These are phyloP conservation scores for Imleria badia DNA, from an alignment of 768 basidiomycete genomes.

Conservation along the genomic window DNA sequence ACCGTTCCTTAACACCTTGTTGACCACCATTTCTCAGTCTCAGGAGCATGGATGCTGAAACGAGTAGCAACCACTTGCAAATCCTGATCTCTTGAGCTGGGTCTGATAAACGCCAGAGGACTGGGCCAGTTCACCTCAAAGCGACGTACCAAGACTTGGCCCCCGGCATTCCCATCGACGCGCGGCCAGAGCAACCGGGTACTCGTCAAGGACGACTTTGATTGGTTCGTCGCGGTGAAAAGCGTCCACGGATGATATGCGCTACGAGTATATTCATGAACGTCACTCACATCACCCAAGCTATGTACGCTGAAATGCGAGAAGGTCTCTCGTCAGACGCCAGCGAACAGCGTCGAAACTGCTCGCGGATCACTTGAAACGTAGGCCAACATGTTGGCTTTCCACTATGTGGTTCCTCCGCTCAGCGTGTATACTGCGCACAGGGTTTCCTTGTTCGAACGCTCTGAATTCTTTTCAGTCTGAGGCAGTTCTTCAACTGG, in stretches of 20 bases:
- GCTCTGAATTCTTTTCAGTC: constrained; percentile 98
- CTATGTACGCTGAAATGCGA: constrained; percentile 89
- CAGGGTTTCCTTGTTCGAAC: constrained; percentile 94
- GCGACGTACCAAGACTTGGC: constrained; percentile 92
- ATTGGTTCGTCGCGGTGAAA: constrained; percentile 97
- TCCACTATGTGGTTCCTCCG: neutral
- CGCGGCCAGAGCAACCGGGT: constrained; percentile 89
- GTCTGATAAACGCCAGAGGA: constrained; percentile 47
- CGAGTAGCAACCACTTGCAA: constrained; percentile 46
- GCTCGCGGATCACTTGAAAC: constrained; percentile 80
- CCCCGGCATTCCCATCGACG: constrained; percentile 80
- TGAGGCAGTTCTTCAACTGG: no score
- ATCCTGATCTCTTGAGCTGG: constrained; percentile 1
- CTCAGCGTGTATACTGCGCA: constrained; percentile 51
- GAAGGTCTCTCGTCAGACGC: constrained; percentile 76
- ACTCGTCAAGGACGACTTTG: constrained; percentile 96
- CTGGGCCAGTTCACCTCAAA: constrained; percentile 89
- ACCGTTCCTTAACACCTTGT: neutral
- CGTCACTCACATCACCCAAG: constrained; percentile 40
- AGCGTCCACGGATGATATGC: constrained; percentile 87
- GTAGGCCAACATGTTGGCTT: constrained; percentile 41
- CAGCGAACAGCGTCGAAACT: constrained; percentile 83
- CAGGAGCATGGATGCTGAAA: constrained; percentile 71
- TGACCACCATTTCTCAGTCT: constrained; percentile 39
- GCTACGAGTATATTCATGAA: constrained; percentile 1